Conservation (phyloP, 2,329 filamentous ascomycete species). For the Chrysosporium keratinophilum region DNA sequence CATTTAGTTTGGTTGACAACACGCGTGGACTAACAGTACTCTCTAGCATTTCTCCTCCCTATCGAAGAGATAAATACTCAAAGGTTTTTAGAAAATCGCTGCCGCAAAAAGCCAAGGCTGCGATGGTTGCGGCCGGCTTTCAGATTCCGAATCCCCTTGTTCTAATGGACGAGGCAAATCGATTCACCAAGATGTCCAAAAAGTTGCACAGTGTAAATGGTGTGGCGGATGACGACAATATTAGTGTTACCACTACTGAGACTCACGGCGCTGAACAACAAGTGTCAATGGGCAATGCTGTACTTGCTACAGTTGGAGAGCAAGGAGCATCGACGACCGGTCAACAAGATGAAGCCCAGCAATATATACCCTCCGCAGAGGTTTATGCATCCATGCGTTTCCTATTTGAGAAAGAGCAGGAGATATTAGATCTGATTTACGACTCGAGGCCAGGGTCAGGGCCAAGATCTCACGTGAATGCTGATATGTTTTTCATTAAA, state of each 20-base stretch:
- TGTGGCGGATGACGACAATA: conserved; percentile 32
- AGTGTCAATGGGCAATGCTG: conserved; percentile 44
- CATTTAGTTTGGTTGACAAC: background rate
- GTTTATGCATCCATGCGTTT: conserved; percentile 67
- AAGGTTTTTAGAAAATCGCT: conserved; percentile 88
- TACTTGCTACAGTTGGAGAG: conserved; percentile 25
- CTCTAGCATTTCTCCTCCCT: conserved; percentile 64
- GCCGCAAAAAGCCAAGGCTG: conserved; percentile 60
- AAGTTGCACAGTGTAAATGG: conserved; percentile 15
- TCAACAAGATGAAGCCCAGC: conserved; percentile 44
- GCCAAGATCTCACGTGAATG: conserved; percentile 48
- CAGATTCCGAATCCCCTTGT: conserved; percentile 61
- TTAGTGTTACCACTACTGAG: conserved; percentile 48
- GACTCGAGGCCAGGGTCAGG: conserved; percentile 58
- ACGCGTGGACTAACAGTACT: conserved; percentile 17
- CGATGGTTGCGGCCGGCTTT: conserved; percentile 62
- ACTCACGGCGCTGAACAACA: conserved; percentile 50
- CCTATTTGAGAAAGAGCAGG: conserved; percentile 78
- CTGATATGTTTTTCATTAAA: conserved; percentile 91
- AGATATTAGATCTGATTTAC: conserved; percentile 76
- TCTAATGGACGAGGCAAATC: conserved; percentile 42
- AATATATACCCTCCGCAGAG: conserved; percentile 73
- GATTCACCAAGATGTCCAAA: conserved; percentile 26
- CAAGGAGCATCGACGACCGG: conserved; percentile 14
- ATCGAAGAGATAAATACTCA: conserved; percentile 79